A percentile compares a stretch with the other conserved stretches of the same genome.
Evolutionary conservation across 2,329 filamentous ascomycete species (phyloP).

Genomic region (Paecilomyces fulvus): DNA sequence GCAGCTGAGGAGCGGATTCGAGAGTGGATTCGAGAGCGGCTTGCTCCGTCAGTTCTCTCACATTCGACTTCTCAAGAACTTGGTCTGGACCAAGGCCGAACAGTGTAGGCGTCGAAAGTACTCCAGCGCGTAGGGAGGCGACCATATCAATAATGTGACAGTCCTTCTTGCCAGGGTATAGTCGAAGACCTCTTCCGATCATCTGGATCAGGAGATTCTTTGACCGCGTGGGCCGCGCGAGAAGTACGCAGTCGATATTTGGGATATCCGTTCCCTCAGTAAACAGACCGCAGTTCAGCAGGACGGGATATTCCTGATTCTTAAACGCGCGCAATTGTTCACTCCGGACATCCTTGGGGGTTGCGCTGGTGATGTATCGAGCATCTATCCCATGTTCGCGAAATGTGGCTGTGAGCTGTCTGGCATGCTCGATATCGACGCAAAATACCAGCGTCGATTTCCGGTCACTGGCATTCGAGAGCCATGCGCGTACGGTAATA

Average conservation of each 20-base stretch:
- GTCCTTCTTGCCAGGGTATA: constrained; percentile 70
- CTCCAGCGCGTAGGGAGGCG: constrained; percentile 70
- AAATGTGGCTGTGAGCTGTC: constrained; percentile 65
- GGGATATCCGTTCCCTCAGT: constrained; percentile 97
- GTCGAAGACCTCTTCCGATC: constrained; percentile 88
- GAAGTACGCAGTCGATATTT: constrained; percentile 86
- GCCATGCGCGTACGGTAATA: constrained; percentile 77
- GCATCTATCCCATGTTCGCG: constrained; percentile 72
- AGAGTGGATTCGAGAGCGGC: constrained; percentile 24
- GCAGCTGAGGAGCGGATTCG: not conserved
- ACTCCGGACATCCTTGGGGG: constrained; percentile 58
- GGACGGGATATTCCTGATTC: constrained; percentile 67
- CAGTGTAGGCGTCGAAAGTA: constrained; percentile 82
- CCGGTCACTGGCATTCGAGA: constrained; percentile 61
- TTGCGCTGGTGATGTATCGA: constrained; percentile 76
- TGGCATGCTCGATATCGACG: constrained; percentile 78
- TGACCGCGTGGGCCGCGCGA: constrained; percentile 82
- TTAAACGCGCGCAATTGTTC: constrained; percentile 69
- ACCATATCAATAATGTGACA: constrained; percentile 98
- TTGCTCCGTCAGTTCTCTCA: constrained; percentile 49
- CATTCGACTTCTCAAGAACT: constrained; percentile 59
- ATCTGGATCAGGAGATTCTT: constrained; percentile 94
- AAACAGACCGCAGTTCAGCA: constrained; percentile 92
- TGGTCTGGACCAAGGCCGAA: constrained; percentile 85
- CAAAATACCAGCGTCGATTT: constrained; percentile 91